phyloP scores from a whole-genome alignment of 2,329 filamentous ascomycete species.

The Phialemoniopsis sp. region DNA sequence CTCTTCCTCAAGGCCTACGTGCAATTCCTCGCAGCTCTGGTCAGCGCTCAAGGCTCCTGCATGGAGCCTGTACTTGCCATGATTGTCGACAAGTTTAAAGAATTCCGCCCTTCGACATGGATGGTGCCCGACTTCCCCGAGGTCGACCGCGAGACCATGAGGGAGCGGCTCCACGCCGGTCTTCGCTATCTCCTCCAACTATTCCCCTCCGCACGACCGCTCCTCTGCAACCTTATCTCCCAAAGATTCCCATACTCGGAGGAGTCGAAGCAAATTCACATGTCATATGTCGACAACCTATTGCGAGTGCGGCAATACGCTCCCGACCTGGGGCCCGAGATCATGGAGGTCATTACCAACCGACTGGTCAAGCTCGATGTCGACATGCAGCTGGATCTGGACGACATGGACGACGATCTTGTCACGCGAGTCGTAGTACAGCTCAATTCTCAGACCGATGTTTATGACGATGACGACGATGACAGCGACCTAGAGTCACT shows the following conservation, averaged over 20 bases:
- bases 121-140: constrained; percentile 47
- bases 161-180: constrained; percentile 70
- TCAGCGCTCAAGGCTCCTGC: constrained; percentile 79
- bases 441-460: constrained; percentile 36
- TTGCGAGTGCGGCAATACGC: constrained; percentile 74
- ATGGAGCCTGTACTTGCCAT: constrained; percentile 69
- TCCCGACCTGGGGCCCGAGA: constrained; percentile 71
- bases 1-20: constrained; percentile 61
- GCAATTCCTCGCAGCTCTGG: constrained; percentile 62
- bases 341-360: constrained; percentile 79
- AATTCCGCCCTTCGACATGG: constrained; percentile 40
- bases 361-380: constrained; percentile 92
- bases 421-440: constrained; percentile 67
- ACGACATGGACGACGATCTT: constrained; percentile 86
- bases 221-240: constrained; percentile 63
- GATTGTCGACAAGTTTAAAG: constrained; percentile 74
- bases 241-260: constrained; percentile 72
- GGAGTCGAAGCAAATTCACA: constrained; percentile 73
- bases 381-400: constrained; percentile 88
- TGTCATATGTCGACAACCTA: constrained; percentile 85
- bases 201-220: constrained; percentile 72
- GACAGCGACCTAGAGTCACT: constrained; percentile 69
- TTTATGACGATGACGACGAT: constrained; percentile 39
- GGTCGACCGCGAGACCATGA: constrained; percentile 62
- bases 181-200: constrained; percentile 74